These are phyloP conservation scores for Colletotrichum somersetense DNA, from an alignment of 2,329 filamentous ascomycete species.

Conservation along the genomic window DNA sequence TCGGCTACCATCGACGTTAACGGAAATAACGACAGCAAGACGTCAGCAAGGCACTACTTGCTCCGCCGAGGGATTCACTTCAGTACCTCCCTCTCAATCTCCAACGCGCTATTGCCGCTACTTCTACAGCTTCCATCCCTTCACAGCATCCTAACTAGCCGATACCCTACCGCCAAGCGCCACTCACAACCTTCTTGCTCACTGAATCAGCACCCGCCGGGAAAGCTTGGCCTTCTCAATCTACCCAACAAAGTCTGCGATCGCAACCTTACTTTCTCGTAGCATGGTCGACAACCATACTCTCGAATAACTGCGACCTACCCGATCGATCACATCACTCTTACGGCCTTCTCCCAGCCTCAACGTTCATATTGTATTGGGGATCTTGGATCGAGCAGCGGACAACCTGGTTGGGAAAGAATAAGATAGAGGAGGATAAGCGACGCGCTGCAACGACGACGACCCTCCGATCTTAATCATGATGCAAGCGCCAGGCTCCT, in stretches of 20 bases:
- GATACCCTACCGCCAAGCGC: conserved; percentile 23
- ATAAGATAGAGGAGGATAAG: conserved; percentile 23
- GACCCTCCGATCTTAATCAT: conserved; percentile 35
- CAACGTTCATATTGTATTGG: conserved; percentile 9
- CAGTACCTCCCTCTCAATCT: not conserved
- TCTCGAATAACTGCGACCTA: conserved; percentile 20
- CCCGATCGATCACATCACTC: not conserved
- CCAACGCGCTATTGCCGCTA: not conserved
- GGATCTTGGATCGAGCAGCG: conserved; percentile 2
- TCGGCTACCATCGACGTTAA: conserved; percentile 10
- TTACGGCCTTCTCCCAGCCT: not conserved
- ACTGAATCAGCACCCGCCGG: conserved; percentile 24
- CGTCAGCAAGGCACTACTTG: conserved; percentile 6
- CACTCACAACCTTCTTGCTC: conserved; percentile 8
- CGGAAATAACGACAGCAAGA: conserved; percentile 10
- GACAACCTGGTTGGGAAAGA: conserved; percentile 22
- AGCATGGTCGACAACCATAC: conserved; percentile 16
- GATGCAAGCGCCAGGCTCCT: conserved; percentile 66
- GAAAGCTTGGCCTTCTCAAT: conserved; percentile 12
- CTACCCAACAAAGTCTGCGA: not conserved
- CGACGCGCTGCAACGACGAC: conserved; percentile 8
- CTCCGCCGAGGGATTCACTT: not conserved
- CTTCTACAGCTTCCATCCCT: conserved; percentile 18
- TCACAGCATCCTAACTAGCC: conserved; percentile 12
- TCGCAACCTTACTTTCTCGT: not conserved